phyloP scores from a whole-genome alignment of 805 yeast genomes.

The Lachancea quebecensis region DNA sequence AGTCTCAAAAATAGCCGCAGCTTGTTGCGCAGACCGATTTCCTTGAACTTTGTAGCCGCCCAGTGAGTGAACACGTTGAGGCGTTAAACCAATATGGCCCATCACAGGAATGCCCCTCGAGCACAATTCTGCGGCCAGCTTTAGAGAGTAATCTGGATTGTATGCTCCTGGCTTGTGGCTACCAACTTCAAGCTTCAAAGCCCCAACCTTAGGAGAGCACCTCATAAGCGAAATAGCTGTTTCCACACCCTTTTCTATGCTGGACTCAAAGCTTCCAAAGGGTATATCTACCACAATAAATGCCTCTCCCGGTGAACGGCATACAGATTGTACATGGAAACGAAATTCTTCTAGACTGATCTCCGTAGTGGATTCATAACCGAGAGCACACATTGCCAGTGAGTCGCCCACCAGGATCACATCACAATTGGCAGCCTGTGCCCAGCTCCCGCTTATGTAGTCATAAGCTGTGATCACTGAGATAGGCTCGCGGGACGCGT shows the following conservation, averaged over 20 bases:
- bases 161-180: slow-evolving; percentile 3
- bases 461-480: slow-evolving; percentile 82
- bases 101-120: slow-evolving; percentile 77
- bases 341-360: slow-evolving; percentile 73
- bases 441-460: slow-evolving; percentile 65
- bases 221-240: slow-evolving; percentile 50
- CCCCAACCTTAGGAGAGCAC: slow-evolving; percentile 22
- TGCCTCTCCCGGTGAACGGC: slow-evolving; percentile 59
- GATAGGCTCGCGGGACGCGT: slow-evolving; percentile 34
- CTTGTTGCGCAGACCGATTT: slow-evolving; percentile 42
- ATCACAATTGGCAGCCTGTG: slow-evolving; percentile 61
- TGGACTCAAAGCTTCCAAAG: slow-evolving; percentile 74
- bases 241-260: slow-evolving; percentile 56
- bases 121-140: slow-evolving; percentile 49
- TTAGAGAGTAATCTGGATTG: slow-evolving; percentile 39
- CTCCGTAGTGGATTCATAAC: slow-evolving; percentile 70
- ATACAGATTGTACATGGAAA: slow-evolving; percentile 68
- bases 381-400: slow-evolving; percentile 84
- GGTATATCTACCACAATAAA: slow-evolving; percentile 82
- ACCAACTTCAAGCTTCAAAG: slow-evolving; percentile 75
- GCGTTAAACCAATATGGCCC: slow-evolving; percentile 91
- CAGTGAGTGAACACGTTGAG: slow-evolving; percentile 69
- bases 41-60: slow-evolving; percentile 94
- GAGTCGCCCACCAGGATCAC: slow-evolving; percentile 84
- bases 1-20: slow-evolving; percentile 52